These are phyloP conservation scores for Teratosphaeria viscida DNA, from an alignment of 2,329 filamentous ascomycete genomes.

Conservation along the genomic window DNA sequence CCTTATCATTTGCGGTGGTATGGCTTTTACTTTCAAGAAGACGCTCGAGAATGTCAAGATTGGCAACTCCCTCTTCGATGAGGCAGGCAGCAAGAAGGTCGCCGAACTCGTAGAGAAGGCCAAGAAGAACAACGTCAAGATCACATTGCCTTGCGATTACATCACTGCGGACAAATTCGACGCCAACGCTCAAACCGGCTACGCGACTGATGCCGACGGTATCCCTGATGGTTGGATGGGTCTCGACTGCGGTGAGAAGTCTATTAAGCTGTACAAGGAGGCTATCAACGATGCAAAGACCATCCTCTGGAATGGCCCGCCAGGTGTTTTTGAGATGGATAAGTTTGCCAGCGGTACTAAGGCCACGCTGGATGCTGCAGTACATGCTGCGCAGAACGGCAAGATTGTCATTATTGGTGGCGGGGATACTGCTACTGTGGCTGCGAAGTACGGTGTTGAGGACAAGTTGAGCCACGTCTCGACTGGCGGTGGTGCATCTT, in stretches of 20 bases:
- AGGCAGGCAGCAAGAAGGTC: conserved; percentile 87
- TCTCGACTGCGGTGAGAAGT: conserved; percentile 86
- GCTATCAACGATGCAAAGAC: conserved; percentile 84
- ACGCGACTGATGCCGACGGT: conserved; percentile 74
- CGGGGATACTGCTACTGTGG: conserved; percentile 95
- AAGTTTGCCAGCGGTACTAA: conserved; percentile 90
- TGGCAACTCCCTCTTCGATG: conserved; percentile 83
- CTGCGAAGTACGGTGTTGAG: conserved; percentile 93
- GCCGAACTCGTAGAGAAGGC: conserved; percentile 84
- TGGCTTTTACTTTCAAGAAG: conserved; percentile 99
- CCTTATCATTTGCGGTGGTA: conserved; percentile 90
- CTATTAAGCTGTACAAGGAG: conserved; percentile 75
- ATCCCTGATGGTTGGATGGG: conserved; percentile 98
- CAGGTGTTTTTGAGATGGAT: conserved; percentile 95
- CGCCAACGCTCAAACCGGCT: conserved; percentile 68
- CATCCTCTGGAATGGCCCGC: conserved; percentile 97
- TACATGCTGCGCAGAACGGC: conserved; percentile 66
- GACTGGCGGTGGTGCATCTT: conserved; percentile 86
- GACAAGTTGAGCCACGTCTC: conserved; percentile 97
- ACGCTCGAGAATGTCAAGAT: conserved; percentile 85
- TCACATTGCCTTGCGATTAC: conserved; percentile 91
- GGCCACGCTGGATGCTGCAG: conserved; percentile 78
- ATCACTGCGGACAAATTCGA: conserved; percentile 92
- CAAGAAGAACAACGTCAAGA: conserved; percentile 89
- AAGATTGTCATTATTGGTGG: conserved; percentile 98